Conservation (phyloP, 2,329 filamentous ascomycete genomes). For the Calonectria multiphialidica region DNA sequence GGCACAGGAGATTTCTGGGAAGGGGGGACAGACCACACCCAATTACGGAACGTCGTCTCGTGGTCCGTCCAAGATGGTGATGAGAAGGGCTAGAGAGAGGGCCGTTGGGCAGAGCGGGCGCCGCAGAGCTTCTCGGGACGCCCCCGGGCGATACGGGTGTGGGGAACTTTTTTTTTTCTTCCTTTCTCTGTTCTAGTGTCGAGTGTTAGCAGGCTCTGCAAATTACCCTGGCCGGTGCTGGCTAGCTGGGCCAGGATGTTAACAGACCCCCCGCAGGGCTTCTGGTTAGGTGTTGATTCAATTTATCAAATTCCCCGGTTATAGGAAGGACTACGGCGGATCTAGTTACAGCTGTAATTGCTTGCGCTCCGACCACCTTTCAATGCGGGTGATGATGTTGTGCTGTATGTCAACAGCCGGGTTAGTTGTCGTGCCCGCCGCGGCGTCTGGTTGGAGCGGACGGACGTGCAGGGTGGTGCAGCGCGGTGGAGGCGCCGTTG, state of each 20-base stretch:
- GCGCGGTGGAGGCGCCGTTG: neutral
- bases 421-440: neutral
- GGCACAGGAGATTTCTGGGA: conserved; percentile 21
- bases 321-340: neutral
- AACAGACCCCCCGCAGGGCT: neutral
- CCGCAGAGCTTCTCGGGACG: conserved; percentile 14
- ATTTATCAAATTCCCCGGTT: conserved; percentile 13
- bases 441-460: neutral
- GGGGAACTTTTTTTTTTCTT: conserved; percentile 1
- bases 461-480: neutral
- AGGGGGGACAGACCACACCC: neutral
- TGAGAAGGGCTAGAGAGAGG: neutral
- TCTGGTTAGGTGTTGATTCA: conserved; percentile 8
- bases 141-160: conserved; percentile 16
- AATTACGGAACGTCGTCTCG: conserved; percentile 21
- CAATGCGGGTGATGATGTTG: neutral
- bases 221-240: neutral
- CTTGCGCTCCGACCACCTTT: conserved; percentile 1
- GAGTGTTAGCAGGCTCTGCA: conserved; percentile 1
- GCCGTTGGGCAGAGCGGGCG: conserved; percentile 10
- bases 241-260: neutral
- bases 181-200: conserved; percentile 14
- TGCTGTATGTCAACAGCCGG: neutral
- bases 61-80: conserved; percentile 10
- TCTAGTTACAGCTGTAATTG: neutral